Evolutionary conservation across 2,329 filamentous ascomycete genomes (phyloP), one percentile per base, ranked within the genome.

Genomic region (Sarocladium kiliense): DNA sequence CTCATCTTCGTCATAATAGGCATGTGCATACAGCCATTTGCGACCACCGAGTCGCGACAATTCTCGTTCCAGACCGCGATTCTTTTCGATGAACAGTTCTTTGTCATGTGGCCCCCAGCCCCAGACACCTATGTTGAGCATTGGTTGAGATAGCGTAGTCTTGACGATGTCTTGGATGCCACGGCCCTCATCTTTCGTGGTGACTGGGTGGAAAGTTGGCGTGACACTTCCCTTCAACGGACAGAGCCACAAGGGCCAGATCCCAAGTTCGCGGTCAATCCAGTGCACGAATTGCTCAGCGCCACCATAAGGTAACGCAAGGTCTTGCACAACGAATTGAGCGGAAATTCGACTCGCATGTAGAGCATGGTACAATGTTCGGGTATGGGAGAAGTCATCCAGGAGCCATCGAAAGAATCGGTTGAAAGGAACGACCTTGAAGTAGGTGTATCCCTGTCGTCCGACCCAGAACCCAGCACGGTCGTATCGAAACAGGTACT

Each of bases 21-120:
- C 85, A 62, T 91, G 86, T 1, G 89, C 88, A 65, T 93, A 93
- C 2, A 93, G 71, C 86, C 88, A 92, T 70, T 93, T 93, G 72
- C 86, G 82, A 0, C 89, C 89, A 12, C 84, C 82, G 0, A 92
- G 74, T 42, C 81, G 76, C 14, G 71, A 71, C 1, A 91, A 75
- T 59, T 85, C 85, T 2, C 70, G 66, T 68, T 93, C 89, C 2
- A 93, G 74, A 34, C 72, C 75, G 2, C 85, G 78, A 65, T 93
- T 93, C 55, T 81, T 80, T 3, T 68, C 65, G 0, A 89, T 72
- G 62, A 90, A 90, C 10, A 75, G 73, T 0, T 66, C 63, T 18
- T 66, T 66, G 18, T 76, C 65, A 0, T 71, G 66, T 0, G 85
- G 81, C 0, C 86, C 87, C 65, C 83, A 87, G 1, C 88, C 88